Percentiles rank a stretch among this genome's conserved stretches.
Evolutionary conservation across 768 basidiomycete genomes (phyloP).

Genomic region (Lyophyllum shimeji): DNA sequence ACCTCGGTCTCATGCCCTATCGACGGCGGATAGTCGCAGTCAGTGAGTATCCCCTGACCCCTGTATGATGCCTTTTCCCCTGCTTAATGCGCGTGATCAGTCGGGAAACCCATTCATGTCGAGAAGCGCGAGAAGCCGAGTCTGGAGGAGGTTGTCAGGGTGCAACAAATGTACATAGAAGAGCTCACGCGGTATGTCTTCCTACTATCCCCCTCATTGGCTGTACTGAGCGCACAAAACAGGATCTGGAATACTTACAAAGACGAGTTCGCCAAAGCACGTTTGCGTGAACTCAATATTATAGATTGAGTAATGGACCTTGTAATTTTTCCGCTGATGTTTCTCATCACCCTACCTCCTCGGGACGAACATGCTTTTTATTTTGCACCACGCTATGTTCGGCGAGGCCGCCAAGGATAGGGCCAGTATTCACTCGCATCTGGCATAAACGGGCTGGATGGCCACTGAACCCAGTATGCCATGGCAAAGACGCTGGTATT

Average conservation of each 20-base stretch:
- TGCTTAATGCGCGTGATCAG: slow-evolving; percentile 35
- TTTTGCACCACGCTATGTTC: background rate
- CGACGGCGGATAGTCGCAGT: slow-evolving; percentile 95
- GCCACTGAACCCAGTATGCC: too few relatives aligned
- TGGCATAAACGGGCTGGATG: background rate
- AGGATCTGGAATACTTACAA: slow-evolving; percentile 98
- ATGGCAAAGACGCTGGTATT: too few relatives aligned
- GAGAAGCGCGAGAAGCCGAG: slow-evolving; percentile 76
- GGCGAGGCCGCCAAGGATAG: background rate
- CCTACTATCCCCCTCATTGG: background rate
- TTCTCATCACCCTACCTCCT: background rate
- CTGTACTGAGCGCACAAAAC: slow-evolving; percentile 7
- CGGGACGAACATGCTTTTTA: background rate
- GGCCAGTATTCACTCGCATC: background rate
- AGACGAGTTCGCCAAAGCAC: slow-evolving; percentile 84
- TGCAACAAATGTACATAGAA: slow-evolving; percentile 87
- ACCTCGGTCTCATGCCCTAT: slow-evolving; percentile 94
- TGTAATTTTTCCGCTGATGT: slow-evolving; percentile 12
- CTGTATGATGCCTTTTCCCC: background rate
- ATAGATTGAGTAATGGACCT: slow-evolving; percentile 51
- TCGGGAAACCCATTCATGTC: slow-evolving; percentile 87
- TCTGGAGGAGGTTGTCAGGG: slow-evolving; percentile 73
- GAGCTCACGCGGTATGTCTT: slow-evolving; percentile 79
- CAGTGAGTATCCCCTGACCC: slow-evolving; percentile 55
- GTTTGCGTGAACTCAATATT: slow-evolving; percentile 75